phyloP scores from a whole-genome alignment of 2,329 filamentous ascomycete species.

The Alternaria sp. region DNA sequence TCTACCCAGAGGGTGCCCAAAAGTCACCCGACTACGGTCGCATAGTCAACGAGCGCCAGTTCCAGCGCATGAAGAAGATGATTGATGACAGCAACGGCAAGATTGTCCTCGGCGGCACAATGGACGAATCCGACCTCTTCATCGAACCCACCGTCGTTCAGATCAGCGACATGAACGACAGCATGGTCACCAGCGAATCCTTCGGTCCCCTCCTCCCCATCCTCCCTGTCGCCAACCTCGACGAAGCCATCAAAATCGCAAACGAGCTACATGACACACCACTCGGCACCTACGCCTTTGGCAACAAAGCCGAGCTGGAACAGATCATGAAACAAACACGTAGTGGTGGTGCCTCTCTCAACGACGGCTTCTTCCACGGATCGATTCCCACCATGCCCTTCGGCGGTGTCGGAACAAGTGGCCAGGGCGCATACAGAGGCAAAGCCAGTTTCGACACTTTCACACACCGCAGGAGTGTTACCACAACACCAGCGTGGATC shows the following conservation, averaged over 20 bases:
- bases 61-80: constrained; percentile 85
- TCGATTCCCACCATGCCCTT: constrained; percentile 76
- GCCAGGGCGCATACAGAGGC: constrained; percentile 78
- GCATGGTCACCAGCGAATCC: constrained; percentile 80
- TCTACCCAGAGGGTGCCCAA: constrained; percentile 83
- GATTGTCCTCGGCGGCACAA: constrained; percentile 84
- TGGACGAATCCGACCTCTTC: constrained; percentile 79
- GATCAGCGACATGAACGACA: constrained; percentile 75
- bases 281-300: constrained; percentile 84
- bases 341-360: constrained; percentile 59
- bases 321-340: constrained; percentile 62
- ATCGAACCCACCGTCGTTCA: constrained; percentile 95
- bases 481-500: constrained; percentile 70
- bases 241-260: constrained; percentile 82
- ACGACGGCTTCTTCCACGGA: constrained; percentile 72
- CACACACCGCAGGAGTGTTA: constrained; percentile 66
- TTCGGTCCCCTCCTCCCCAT: constrained; percentile 94
- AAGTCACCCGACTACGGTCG: constrained; percentile 78
- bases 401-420: constrained; percentile 82
- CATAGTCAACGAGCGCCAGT: constrained; percentile 82
- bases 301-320: constrained; percentile 76
- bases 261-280: constrained; percentile 84
- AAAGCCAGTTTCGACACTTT: constrained; percentile 74
- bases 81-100: constrained; percentile 83
- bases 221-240: constrained; percentile 77